Evolutionary conservation across 495 filamentous ascomycete genomes (phyloP), one percentile per base, ranked within the genome.

Genomic region (Tetracladium setigerum): DNA sequence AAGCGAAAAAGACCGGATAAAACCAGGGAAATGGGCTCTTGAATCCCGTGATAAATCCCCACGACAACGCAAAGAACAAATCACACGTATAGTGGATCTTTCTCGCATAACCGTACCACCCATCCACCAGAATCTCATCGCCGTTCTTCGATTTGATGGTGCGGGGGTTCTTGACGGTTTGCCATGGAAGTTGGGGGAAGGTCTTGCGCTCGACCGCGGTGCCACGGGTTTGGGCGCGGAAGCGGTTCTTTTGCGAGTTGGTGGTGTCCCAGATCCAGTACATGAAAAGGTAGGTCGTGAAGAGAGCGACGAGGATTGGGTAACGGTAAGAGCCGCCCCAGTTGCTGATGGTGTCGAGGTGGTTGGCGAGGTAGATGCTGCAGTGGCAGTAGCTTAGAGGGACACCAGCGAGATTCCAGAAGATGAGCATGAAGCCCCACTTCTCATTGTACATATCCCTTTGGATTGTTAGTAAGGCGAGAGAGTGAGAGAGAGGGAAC

Each of bases 391-490:
- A 98, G 49, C 80, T 89, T 37, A 97, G 72, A 12, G 92, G 92
- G 14, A 98, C 92, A 53, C 92, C 92, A 46, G 89, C 89, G 62
- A 98, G 71, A 68, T 98, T 98, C 92, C 92, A 98, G 79, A 98
- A 98, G 67, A 95, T 95, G 45, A 98, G 77, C 91, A 98, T 95
- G 72, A 97, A 98, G 57, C 92, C 92, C 87, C 89, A 95, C 74
- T 98, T 98, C 74, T 98, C 92, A 62, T 91, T 90, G 74, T 95
- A 95, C 87, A 98, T 96, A 65, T 98, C 92, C 65, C 51, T 54
- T 33, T 35, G 2, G 7, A 22, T 17, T 11, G 1, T 41, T n/a
- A 16, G 22, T 35, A 12, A 1, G 12, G 17, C 22, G 7, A 27
- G 7, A 27, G 22, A 27, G 22, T 3, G 7, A 27, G 22, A 27